Base-by-base conservation (phyloP, 1,284 basidiomycete species). In the Phylloboletellus chloephorus region DNA sequence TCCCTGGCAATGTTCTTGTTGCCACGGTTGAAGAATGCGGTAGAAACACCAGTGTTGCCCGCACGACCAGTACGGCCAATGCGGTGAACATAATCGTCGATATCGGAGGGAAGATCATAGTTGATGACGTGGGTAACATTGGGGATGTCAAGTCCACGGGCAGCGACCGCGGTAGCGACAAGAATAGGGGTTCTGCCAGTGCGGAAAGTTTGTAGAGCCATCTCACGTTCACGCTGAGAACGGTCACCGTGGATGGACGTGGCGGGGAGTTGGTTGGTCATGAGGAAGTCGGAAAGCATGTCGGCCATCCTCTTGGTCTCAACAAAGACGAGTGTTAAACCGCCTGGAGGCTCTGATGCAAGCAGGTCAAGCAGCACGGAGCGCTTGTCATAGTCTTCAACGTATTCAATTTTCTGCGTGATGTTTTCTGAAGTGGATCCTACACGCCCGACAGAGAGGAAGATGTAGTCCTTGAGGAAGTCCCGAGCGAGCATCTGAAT, bases 221-320 rank as follows among this genome's bases (percentile, higher is more conserved):
- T 82, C 72, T 98, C 96, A 66, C 95, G 92, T 69, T 99, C 95
- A 51, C 94, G 87, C 67, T 99, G 95, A 13, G 92, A 89, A 52
- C 96, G 87, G 63, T 99, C 95, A 49, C 96, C 95, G 67, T 99
- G 95, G 51, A 98, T 99, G 25, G 94, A 96, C 8, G 95, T 98
- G 21, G 96, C 89, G 29, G 85, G 82, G 54, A 97, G 79, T 56
- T 78, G 72, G 66, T 91, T 87, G 48, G 70, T 64, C 67, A 93
- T 82, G 48, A 99, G 76, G 78, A 96, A 99, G 67, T 97, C 94
- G 59, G 92, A 95, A 17, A 99, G 78, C 80, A 89, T 89, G 62
- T 98, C 95, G 36, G 96, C 95, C 93, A 97, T 98, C 53, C 94
- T 82, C 74, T 98, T 98, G 39, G 96, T 99, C 78, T 99, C 95